Conservation (phyloP, 2,329 filamentous ascomycete genomes). For the Penicillium decumbens region DNA sequence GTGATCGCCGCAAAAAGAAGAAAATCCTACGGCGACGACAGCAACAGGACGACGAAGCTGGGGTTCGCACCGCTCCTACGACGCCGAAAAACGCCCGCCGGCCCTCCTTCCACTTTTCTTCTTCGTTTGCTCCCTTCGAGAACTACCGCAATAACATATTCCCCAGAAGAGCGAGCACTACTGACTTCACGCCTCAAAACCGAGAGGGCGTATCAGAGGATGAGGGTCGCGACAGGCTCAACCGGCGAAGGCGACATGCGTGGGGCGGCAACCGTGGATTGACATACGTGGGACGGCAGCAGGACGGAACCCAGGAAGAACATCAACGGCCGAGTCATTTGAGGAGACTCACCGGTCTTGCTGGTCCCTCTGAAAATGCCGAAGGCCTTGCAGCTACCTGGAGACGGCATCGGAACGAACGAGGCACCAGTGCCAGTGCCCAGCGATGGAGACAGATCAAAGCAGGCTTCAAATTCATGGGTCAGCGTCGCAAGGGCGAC, state of each 20-base stretch:
- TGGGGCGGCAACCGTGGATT: constrained; percentile 51
- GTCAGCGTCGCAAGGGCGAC: constrained; percentile 75
- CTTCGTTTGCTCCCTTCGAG: constrained; percentile 48
- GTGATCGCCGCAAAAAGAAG: constrained; percentile 53
- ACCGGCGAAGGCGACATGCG: constrained; percentile 57
- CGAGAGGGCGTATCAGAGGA: constrained; percentile 69
- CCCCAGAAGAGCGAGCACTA: constrained; percentile 62
- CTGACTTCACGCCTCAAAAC: constrained; percentile 52
- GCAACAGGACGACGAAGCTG: constrained; percentile 49
- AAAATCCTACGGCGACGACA: constrained; percentile 55
- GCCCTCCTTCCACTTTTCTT: constrained; percentile 38
- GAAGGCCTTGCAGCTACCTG: constrained; percentile 60
- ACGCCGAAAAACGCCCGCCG: constrained; percentile 53
- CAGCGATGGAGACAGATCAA: constrained; percentile 93
- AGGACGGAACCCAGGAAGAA: constrained; percentile 51
- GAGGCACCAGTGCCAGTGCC: constrained; percentile 65
- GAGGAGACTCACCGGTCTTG: constrained; percentile 60
- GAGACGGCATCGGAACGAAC: constrained; percentile 52
- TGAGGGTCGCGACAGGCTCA: constrained; percentile 62
- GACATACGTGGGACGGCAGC: constrained; percentile 48
- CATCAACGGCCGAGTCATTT: constrained; percentile 60
- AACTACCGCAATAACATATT: constrained; percentile 50
- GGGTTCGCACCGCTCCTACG: constrained; percentile 60
- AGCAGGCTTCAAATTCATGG: constrained; percentile 73
- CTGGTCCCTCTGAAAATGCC: constrained; percentile 58